Evolutionary conservation across 2,329 filamentous ascomycete species (phyloP).

Genomic region (Drechslerella stenobrocha): DNA sequence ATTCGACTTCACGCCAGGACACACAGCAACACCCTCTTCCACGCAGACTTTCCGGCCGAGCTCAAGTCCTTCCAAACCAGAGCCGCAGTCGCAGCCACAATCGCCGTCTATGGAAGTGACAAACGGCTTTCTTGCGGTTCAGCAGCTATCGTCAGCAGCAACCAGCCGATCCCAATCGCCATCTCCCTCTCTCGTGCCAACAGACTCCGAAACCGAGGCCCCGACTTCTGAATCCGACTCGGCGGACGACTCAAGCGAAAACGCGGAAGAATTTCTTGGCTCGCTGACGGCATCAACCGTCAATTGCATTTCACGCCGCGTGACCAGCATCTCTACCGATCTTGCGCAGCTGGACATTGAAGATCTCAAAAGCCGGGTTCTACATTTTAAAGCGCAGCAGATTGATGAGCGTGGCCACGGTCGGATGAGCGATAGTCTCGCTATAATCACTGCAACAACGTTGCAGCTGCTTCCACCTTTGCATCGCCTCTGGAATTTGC

Average conservation of each 20-base stretch:
- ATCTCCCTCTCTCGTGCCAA: constrained; percentile 11
- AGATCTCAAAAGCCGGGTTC: constrained; percentile 83
- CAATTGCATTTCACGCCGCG: constrained; percentile 76
- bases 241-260: constrained; percentile 50
- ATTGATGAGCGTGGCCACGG: constrained; percentile 63
- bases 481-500: constrained; percentile 70
- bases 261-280: constrained; percentile 65
- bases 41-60: constrained; percentile 17
- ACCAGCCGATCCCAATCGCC: constrained; percentile 1
- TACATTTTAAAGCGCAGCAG: constrained; percentile 61
- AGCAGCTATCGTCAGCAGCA: constrained; percentile 11
- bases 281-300: constrained; percentile 67
- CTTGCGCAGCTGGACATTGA: constrained; percentile 68
- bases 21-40: neutral
- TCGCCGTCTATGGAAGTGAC: neutral
- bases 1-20: constrained; percentile 30
- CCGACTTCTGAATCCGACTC: constrained; percentile 13
- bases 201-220: constrained; percentile 29
- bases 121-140: constrained; percentile 7
- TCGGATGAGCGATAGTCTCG: constrained; percentile 80
- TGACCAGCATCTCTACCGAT: constrained; percentile 64
- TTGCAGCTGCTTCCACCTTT: constrained; percentile 84
- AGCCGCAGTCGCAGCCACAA: neutral
- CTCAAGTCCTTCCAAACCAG: constrained; percentile 29
- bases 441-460: constrained; percentile 86